Evolutionary conservation across 768 basidiomycete genomes (phyloP), one percentile per base, ranked within the genome.

Genomic region (Pleurotus sapidus): DNA sequence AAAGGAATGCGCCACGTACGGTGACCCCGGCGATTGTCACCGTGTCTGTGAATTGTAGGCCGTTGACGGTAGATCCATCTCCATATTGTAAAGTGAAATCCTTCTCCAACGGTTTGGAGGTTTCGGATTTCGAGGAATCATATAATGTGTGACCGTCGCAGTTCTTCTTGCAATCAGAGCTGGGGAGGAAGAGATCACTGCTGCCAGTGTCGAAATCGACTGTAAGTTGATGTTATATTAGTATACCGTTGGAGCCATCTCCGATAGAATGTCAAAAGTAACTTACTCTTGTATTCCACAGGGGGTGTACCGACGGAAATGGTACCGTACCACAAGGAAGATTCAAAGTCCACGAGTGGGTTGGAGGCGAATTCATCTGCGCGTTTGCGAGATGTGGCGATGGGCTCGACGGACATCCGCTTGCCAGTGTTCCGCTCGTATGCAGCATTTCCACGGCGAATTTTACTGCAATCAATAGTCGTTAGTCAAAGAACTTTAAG

Each of bases 61-160:
- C 80, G 17, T 57, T 51, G 14, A 77, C 75, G 5, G 65, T 61
- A 3, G 76, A 77, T 4, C 75, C 74, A 56, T 82, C 79, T 2
- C 74, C 79, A 50, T 80, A 83, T 24, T 49, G 0, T 23, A 81
- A 68, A 1, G 59, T 55, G 63, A 81, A 78, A 0, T 30, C 57
- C 11, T 57, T 57, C 2, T 27, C 42, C 25, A 30, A 45, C 14
- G 15, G 2, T 9, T 15, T 58, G 39, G 18, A 54, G 5, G 60
- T 55, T 61, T 30, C 38, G 64, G 51, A 56, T 67, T 55, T 7
- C 55, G 46, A 20, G 7, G 78, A 66, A 51, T 73, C 61, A 60
- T 78, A 80, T 43, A 60, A 60, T 24, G 60, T 66, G 60, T 79
- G 76, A 5, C 62, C 67, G 3, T 57, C 51, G 59, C 77, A 78